phyloP scores from a whole-genome alignment of 2,329 filamentous ascomycete species.

The Diaporthe citrichinensis region DNA sequence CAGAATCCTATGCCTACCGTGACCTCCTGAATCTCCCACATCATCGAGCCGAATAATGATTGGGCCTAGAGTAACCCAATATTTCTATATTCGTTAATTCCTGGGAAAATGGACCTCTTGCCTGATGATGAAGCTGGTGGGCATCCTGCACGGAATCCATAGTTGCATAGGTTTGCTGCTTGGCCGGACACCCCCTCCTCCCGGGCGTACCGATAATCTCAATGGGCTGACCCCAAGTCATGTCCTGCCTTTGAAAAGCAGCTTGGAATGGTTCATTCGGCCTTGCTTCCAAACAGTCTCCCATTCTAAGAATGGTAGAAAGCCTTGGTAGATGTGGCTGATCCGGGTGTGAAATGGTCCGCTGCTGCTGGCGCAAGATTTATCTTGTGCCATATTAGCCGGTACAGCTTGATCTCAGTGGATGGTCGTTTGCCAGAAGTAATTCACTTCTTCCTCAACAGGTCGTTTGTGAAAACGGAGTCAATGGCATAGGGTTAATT shows the following conservation, averaged over 20 bases:
- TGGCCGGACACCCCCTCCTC: background rate
- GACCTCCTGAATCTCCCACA: background rate
- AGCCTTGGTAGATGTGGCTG: background rate
- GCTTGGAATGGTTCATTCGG: no score
- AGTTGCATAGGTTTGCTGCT: background rate
- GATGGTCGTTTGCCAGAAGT: background rate
- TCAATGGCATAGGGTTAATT: no score
- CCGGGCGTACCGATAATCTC: no score
- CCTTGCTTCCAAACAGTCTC: no score
- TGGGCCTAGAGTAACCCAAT: fast-evolving
- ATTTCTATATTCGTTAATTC: background rate
- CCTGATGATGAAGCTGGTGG: background rate
- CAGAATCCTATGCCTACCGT: background rate
- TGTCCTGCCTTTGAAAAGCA: no score
- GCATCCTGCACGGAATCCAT: background rate
- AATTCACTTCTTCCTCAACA: background rate
- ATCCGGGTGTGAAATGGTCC: background rate
- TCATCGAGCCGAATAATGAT: background rate
- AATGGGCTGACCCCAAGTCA: no score
- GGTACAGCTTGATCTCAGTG: background rate
- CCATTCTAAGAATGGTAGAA: background rate
- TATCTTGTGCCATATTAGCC: background rate
- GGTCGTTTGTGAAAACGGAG: background rate
- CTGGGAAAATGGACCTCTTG: background rate
- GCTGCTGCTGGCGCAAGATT: background rate